phyloP scores from a whole-genome alignment of 192 early-diverging fungal genomes.

The Gigaspora rosea region DNA sequence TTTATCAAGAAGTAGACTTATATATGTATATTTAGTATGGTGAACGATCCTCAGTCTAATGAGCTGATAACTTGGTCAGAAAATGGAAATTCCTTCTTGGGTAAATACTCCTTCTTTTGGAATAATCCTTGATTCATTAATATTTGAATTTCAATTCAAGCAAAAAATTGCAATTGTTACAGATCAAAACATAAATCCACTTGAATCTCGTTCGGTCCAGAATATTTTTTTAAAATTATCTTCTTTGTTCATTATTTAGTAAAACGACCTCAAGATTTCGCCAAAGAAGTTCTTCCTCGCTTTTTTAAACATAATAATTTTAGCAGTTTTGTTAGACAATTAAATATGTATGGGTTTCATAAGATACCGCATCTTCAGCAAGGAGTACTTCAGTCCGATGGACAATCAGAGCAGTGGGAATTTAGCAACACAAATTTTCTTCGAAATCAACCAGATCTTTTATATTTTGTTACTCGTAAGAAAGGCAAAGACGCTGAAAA shows the following conservation, averaged over 20 bases:
- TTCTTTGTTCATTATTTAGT: slow-evolving; percentile 40
- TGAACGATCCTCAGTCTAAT: slow-evolving; percentile 80
- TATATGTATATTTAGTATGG: slow-evolving; percentile 70
- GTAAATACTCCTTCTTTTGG: slow-evolving; percentile 30
- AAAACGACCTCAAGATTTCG: slow-evolving; percentile 74
- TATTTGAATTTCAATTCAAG: background rate
- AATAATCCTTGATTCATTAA: background rate
- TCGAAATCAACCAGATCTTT: slow-evolving; percentile 84
- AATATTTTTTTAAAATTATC: background rate
- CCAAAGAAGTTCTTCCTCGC: slow-evolving; percentile 76
- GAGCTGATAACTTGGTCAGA: slow-evolving; percentile 89
- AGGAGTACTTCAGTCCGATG: slow-evolving; percentile 79
- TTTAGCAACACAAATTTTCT: slow-evolving; percentile 92
- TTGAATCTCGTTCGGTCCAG: no score
- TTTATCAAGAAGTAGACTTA: background rate
- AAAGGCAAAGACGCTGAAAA: slow-evolving; percentile 58
- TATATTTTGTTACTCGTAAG: slow-evolving; percentile 87
- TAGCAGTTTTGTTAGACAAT: slow-evolving; percentile 86
- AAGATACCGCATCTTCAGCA: slow-evolving; percentile 94
- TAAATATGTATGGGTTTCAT: slow-evolving; percentile 97
- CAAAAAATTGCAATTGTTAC: background rate
- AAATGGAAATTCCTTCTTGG: slow-evolving; percentile 86
- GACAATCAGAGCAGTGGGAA: slow-evolving; percentile 84
- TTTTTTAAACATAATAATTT: slow-evolving; percentile 95
- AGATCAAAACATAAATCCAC: background rate